phyloP scores from a whole-genome alignment of 208 protist genomes.

The Crithidia brevicula region DNA sequence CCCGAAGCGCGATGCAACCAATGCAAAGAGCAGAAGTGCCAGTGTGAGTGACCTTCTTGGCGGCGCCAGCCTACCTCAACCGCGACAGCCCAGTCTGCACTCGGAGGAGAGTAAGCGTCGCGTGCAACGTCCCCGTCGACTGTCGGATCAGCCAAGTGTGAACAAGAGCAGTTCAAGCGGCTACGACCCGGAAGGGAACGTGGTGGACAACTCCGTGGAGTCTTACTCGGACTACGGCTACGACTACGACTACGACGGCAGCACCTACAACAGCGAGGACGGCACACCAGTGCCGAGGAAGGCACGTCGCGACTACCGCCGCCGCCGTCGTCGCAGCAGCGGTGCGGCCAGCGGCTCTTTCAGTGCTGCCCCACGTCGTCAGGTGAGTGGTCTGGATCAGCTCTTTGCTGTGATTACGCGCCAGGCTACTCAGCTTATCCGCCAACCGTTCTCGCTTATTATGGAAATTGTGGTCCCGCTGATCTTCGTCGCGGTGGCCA shows the following conservation, averaged over 20 bases:
- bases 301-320: not conserved
- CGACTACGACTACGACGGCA: not conserved
- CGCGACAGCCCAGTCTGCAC: not conserved
- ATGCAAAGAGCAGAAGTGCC: not conserved
- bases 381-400: constrained; percentile 38
- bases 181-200: not conserved
- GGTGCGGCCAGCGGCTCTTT: not conserved
- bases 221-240: not conserved
- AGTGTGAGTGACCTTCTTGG: not conserved
- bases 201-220: not conserved
- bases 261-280: not conserved
- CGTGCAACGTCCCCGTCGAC: not conserved
- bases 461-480: constrained; percentile 45
- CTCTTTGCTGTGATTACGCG: constrained; percentile 34
- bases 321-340: not conserved
- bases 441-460: constrained; percentile 13
- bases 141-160: not conserved
- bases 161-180: not conserved
- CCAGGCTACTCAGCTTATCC: constrained; percentile 24
- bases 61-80: not conserved
- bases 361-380: constrained; percentile 4
- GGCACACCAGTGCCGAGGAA: not conserved
- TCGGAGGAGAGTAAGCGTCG: not conserved
- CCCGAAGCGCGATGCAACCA: not conserved
- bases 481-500: constrained; percentile 38